These are phyloP conservation scores for Sphaerulina vaccinii DNA, from an alignment of 2,329 filamentous ascomycete genomes.

Conservation along the genomic window DNA sequence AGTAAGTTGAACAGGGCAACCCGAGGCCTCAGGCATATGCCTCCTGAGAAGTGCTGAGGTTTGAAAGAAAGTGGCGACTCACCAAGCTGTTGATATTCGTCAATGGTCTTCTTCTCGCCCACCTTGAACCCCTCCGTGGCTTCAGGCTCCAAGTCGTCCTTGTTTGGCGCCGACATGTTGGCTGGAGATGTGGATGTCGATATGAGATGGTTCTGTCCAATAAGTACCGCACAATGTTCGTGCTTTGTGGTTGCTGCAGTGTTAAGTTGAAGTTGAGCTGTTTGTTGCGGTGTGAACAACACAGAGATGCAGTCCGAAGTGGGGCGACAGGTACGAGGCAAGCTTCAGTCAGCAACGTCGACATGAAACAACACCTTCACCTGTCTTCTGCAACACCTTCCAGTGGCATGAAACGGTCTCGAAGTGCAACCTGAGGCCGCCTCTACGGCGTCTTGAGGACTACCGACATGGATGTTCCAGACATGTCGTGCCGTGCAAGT, in stretches of 20 bases:
- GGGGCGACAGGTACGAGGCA: neutral
- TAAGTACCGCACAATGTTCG: neutral
- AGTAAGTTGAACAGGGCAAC: neutral
- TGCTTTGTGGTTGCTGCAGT: neutral
- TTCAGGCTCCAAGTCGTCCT: slow-evolving; percentile 82
- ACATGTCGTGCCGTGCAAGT: too few relatives aligned
- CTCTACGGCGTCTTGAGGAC: too few relatives aligned
- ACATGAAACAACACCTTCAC: slow-evolving; percentile 1
- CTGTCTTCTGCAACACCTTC: neutral
- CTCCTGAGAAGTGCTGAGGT: neutral
- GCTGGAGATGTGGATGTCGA: neutral
- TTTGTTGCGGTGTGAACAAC: neutral
- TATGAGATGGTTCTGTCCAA: neutral
- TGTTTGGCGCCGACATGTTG: slow-evolving; percentile 43
- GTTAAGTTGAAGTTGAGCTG: neutral
- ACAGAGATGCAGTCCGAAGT: neutral
- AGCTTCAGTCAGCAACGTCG: neutral
- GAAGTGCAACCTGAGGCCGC: too few relatives aligned
- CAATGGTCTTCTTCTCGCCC: slow-evolving; percentile 96
- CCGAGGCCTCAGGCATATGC: neutral
- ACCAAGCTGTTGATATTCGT: slow-evolving; percentile 87
- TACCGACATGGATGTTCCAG: too few relatives aligned
- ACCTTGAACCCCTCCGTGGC: slow-evolving; percentile 96
- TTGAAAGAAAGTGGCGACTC: slow-evolving; percentile 16
- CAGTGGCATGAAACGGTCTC: too few relatives aligned